Percentiles rank a stretch among this genome's conserved stretches.
Conservation (phyloP, 768 basidiomycete genomes). For the Kwoniella mangroviensis region DNA sequence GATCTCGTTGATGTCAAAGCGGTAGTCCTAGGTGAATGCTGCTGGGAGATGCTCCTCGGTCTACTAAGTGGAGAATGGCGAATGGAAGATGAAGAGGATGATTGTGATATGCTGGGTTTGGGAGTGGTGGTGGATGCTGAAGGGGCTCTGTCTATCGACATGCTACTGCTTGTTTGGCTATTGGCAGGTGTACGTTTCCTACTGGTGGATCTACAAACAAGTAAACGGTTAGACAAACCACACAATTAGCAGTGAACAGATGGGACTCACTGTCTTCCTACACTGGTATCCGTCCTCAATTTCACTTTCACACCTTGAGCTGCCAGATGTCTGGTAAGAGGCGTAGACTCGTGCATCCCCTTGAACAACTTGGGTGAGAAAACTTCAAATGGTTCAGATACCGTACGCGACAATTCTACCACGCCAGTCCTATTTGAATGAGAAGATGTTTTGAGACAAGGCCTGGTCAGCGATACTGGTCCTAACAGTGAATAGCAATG, state of each 20-base stretch:
- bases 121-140: neutral
- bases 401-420: slow-evolving; percentile 37
- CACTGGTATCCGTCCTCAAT: slow-evolving; percentile 51
- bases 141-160: neutral
- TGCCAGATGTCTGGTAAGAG: slow-evolving; percentile 57
- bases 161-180: neutral
- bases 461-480: neutral
- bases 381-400: slow-evolving; percentile 57
- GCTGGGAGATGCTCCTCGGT: neutral
- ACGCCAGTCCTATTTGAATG: slow-evolving; percentile 30
- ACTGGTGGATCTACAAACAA: slow-evolving; percentile 12
- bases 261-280: slow-evolving; percentile 43
- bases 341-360: slow-evolving; percentile 57
- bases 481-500: neutral
- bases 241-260: neutral
- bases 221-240: neutral
- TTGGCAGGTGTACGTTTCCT: slow-evolving; percentile 17
- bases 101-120: neutral
- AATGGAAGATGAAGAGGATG: neutral
- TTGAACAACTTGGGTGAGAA: slow-evolving; percentile 58
- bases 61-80: slow-evolving; percentile 7
- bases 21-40: neutral
- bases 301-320: slow-evolving; percentile 58
- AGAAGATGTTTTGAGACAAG: neutral
- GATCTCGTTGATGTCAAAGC: slow-evolving; percentile 13